These are phyloP conservation scores for Trichoderma arundinaceum DNA, from an alignment of 2,329 filamentous ascomycete genomes.

Conservation along the genomic window DNA sequence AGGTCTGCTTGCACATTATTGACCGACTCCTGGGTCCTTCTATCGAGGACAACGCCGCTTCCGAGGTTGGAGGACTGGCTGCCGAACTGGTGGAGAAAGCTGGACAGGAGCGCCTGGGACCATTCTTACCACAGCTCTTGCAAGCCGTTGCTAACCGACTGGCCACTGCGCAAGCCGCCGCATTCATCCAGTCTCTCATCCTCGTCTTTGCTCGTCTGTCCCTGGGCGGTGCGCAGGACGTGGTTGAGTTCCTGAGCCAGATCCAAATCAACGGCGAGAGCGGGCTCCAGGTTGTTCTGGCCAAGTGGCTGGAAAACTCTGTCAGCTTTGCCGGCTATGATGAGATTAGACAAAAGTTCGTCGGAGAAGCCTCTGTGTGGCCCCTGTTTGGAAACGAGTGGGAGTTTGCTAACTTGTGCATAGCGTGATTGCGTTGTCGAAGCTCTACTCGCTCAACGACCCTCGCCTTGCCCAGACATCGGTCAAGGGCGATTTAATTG, in stretches of 20 bases:
- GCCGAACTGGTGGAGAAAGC: slow-evolving; percentile 96
- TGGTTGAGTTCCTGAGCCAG: slow-evolving; percentile 87
- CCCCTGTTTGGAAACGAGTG: not conserved
- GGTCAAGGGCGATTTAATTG: slow-evolving; percentile 91
- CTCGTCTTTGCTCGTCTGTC: slow-evolving; percentile 93
- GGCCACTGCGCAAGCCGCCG: slow-evolving; percentile 79
- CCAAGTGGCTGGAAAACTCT: slow-evolving; percentile 97
- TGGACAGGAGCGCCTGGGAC: slow-evolving; percentile 86
- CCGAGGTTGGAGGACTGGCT: slow-evolving; percentile 93
- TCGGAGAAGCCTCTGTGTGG: slow-evolving; percentile 32
- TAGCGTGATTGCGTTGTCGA: slow-evolving; percentile 89
- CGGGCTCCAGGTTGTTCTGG: slow-evolving; percentile 86
- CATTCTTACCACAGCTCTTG: slow-evolving; percentile 85
- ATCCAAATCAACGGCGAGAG: slow-evolving; percentile 79
- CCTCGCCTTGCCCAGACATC: slow-evolving; percentile 75
- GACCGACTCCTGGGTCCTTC: slow-evolving; percentile 83
- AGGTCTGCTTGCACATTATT: slow-evolving; percentile 88
- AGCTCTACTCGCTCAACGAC: slow-evolving; percentile 87
- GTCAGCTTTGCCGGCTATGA: slow-evolving; percentile 98
- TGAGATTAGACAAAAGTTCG: slow-evolving; percentile 93
- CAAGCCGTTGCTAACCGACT: slow-evolving; percentile 86
- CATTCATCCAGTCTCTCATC: slow-evolving; percentile 94
- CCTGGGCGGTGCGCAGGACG: slow-evolving; percentile 81
- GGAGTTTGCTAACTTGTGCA: slow-evolving; percentile 40
- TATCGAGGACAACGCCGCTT: slow-evolving; percentile 91